Percentiles rank a stretch among this genome's conserved stretches.
Conservation (phyloP, 108 stramenopile genomes). For the Bacterosira constricta region DNA sequence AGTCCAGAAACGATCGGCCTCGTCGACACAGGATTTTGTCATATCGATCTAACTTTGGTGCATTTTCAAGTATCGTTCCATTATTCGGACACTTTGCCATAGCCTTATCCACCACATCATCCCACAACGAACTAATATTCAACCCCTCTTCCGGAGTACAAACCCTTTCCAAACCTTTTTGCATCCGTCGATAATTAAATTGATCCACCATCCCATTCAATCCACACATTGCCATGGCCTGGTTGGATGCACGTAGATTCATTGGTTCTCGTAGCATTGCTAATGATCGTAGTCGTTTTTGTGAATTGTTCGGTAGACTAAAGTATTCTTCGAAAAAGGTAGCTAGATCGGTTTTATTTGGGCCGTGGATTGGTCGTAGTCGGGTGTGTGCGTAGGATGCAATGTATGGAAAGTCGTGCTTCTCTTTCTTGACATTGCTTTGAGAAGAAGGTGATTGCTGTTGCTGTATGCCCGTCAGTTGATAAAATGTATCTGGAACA, state of each 20-base stretch:
- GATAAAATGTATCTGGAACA: not conserved
- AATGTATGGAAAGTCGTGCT: not conserved
- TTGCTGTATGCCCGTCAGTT: too few relatives aligned
- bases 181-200: slow-evolving; percentile 4
- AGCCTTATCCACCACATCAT: slow-evolving; percentile 2
- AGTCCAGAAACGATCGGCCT: not conserved
- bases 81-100: not conserved
- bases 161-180: not conserved
- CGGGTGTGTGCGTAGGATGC: slow-evolving; percentile 30
- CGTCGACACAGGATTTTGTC: slow-evolving; percentile 13
- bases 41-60: not conserved
- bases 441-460: too few relatives aligned
- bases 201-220: slow-evolving; percentile 28
- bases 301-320: not conserved
- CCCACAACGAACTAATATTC: slow-evolving; percentile 5
- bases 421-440: not conserved
- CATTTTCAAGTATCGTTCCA: not conserved
- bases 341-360: slow-evolving; percentile 7
- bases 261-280: slow-evolving; percentile 31
- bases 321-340: slow-evolving; percentile 5
- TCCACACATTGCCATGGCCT: slow-evolving; percentile 41
- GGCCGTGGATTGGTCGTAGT: slow-evolving; percentile 21
- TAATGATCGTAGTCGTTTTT: slow-evolving; percentile 8
- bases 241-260: slow-evolving; percentile 17
- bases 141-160: slow-evolving; percentile 27